phyloP scores from a whole-genome alignment of 768 basidiomycete genomes.

The Tricholoma sp. region DNA sequence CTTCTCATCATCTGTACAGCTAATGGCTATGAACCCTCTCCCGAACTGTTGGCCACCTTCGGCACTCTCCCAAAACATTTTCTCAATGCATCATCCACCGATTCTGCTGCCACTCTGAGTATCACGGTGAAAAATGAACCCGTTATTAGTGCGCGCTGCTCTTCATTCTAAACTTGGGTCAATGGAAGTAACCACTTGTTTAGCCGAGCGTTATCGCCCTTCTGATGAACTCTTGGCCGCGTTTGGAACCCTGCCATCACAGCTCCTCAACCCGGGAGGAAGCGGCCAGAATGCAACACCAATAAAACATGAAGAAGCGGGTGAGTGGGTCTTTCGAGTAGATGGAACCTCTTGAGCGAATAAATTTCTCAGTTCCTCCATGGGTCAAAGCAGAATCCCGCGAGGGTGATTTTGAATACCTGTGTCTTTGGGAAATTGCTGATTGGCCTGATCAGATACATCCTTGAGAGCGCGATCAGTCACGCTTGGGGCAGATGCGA shows the following conservation, averaged over 20 bases:
- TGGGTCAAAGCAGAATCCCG: not conserved
- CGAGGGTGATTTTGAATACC: not conserved
- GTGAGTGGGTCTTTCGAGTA: not conserved
- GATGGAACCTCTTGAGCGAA: not conserved
- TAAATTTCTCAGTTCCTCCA: not conserved
- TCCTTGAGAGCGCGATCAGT: not conserved
- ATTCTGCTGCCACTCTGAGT: not conserved
- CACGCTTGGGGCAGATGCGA: conserved; percentile 1
- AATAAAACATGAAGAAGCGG: not conserved
- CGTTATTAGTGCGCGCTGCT: not conserved
- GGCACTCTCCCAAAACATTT: conserved; percentile 1
- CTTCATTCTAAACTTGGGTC: too few species aligned
- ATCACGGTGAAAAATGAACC: not conserved
- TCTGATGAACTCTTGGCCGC: not conserved
- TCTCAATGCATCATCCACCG: not conserved
- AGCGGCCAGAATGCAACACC: not conserved
- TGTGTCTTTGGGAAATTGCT: not conserved
- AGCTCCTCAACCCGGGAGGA: not conserved
- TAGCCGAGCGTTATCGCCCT: not conserved
- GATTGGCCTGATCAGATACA: not conserved
- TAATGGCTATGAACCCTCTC: conserved; percentile 8
- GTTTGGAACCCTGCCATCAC: not conserved
- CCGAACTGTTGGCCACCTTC: conserved; percentile 10
- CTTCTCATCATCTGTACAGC: not conserved
- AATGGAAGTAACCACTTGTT: not conserved